Evolutionary conservation across 1,139 yeast genomes (phyloP), one percentile per base, ranked within the genome.

Genomic region (Nakaseomyces nivariensis): DNA sequence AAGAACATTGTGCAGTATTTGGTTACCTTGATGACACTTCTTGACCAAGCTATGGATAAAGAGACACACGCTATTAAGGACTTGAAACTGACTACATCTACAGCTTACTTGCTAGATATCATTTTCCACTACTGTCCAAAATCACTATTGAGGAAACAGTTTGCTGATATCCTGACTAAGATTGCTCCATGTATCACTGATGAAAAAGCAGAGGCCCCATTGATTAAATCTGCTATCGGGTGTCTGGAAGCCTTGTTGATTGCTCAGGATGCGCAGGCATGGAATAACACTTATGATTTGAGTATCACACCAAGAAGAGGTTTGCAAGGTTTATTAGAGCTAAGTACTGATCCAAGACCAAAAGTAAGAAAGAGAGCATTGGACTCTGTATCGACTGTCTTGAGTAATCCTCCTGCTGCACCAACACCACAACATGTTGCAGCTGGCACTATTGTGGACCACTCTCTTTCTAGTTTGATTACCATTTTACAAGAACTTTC

Each of bases 331-430:
- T 69, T 94, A 52, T 70, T 92, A 54, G 90, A 88, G 61, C 74
- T 89, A 55, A 78, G 92, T 0, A 70, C 86, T 49, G 98, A 94
- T 66, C 83, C 87, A 43, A 78, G 98, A 65, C 98, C 99, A 34
- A 94, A 94, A 63, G 95, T 94, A 10, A 81, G 99, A 67, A 88
- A 86, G 77, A 81, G 97, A 72, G 96, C 97, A 1, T 86, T 84
- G 59, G 98, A 92, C 52, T 86, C 97, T 1, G 75, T 92, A 24
- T 69, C 75, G 46, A 75, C 72, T 5, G 72, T 92, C 33, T 71
- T 92, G 55, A 56, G 70, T 4, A 75, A 76, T 56, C 90, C 94
- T 13, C 96, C 96, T 10, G 78, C 88, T 0, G 84, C 90, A n/a
- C 94, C 96, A 8, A 73, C 81, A 13, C 76, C 82, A 6, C 82